Evolutionary conservation across 768 basidiomycete species (phyloP).

Genomic region (Podaxis sp.): DNA sequence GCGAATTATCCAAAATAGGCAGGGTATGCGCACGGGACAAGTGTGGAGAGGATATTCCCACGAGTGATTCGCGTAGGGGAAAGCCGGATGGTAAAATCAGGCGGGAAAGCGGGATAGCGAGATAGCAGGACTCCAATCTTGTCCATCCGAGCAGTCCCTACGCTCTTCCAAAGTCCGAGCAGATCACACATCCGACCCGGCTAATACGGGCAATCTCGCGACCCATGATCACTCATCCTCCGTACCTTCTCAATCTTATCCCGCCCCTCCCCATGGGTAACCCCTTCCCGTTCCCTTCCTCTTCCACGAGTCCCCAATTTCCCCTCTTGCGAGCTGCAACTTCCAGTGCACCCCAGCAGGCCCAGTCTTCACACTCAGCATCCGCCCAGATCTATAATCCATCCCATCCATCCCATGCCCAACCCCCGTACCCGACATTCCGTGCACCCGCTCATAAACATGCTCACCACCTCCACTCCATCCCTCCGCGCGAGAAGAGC

Average conservation of each 20-base stretch:
- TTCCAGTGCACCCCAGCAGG: neutral
- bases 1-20: neutral
- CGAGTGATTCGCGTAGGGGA: neutral
- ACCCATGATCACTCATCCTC: conserved; percentile 1
- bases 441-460: conserved; percentile 81
- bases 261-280: conserved; percentile 8
- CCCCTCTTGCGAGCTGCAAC: neutral
- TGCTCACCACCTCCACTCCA: conserved; percentile 84
- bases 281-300: conserved; percentile 3
- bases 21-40: neutral
- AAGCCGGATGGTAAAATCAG: conserved; percentile 2
- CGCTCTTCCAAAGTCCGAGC: neutral
- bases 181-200: neutral
- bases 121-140: neutral
- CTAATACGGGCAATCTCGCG: neutral
- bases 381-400: neutral
- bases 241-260: neutral
- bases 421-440: conserved; percentile 34
- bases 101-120: neutral
- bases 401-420: conserved; percentile 15
- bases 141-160: neutral
- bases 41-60: neutral
- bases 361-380: neutral
- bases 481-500: conserved; percentile 86
- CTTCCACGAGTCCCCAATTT: neutral